Evolutionary conservation across 768 basidiomycete genomes (phyloP), one percentile per base, ranked within the genome.

Genomic region (Leucosporidium creatinivorum): DNA sequence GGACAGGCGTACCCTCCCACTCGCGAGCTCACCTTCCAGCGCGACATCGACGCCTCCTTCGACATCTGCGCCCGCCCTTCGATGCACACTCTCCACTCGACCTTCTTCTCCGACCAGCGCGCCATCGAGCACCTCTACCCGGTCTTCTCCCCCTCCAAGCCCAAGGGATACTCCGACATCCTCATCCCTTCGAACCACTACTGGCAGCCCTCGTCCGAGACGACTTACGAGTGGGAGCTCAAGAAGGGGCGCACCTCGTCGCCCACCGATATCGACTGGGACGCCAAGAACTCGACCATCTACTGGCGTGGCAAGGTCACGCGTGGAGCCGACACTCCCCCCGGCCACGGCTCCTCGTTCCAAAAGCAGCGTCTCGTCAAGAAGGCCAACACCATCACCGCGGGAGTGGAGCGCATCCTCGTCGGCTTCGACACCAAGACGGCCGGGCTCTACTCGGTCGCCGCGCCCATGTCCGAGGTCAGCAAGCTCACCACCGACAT

Each of bases 291-390:
- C 26, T 84, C 91, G 75, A 84, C 84, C 75, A 83, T 98, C 48
- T 98, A 92, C 78, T 99, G 93, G 91, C 81, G 96, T 56, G 96
- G 96, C 47, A 92, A 93, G 3, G 93, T 91, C 0, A 96, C 94
- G 0, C 93, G 94, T 65, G 94, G 75, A 18, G 74, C 74, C 36
- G 74, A 76, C 51, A 72, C 69, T 9, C 75, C 75, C 0, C 59
- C 74, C 26, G 74, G 72, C 1, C 75, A 73, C 57, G 68, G 65
- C 44, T 54, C 69, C 15, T 69, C 70, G 44, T 76, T 75, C 69
- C 75, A 76, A 69, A 76, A 76, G 65, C 75, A 75, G 59, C 72
- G 75, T 8, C 63, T 76, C 56, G 75, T 76, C 63, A 70, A 70
- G 56, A 70, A 73, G 65, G 63, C 74, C 7, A 76, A 76, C 68